Base-by-base conservation (phyloP, 1,139 yeast species). In the Casaregolazyma lundiana region DNA sequence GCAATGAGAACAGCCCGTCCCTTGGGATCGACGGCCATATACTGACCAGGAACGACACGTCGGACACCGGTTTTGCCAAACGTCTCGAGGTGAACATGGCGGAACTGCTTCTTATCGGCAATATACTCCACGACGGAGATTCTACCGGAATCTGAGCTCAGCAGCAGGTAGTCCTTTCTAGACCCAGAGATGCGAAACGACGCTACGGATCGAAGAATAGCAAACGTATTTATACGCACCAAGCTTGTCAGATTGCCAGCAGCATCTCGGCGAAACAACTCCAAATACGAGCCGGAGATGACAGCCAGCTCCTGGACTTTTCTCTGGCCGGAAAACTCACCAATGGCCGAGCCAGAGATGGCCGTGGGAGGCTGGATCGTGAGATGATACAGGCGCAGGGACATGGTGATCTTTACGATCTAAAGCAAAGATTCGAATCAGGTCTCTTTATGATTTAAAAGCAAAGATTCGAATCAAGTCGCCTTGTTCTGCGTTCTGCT, bases 111-210 rank as follows among this genome's bases (percentile, higher is more conserved):
- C 9, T 61, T 51, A 1, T 62, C 64, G 0, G 62, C 53, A 41
- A 76, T 71, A 56, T 75, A 78, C 52, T 77, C 78, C 13, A 83
- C 64, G 0, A 90, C 63, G 0, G 82, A 69, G 17, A 89, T 55
- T 48, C 79, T 78, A 0, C 97, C 97, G 1, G 95, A 78, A 60
- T 90, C 97, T 0, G 95, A 79, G 0, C 94, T 77, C 2, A 88
- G 64, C n/a, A 84, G 76, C 20, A 90, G 55, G 35, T 70, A 69
- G 54, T 87, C 94, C 45, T 70, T 71, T 0, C 69, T 61, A 0
- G 78, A 63, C 0, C 84, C 88, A 0, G 77, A 70, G 9, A 75
- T 63, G 19, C 78, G 72, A 46, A 85, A 68, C 22, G 73, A 68
- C 2, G 69, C 73, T 16, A 87, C 66, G 9, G 70, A 58, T 44